A percentile compares a stretch with the other conserved stretches of the same genome.
phyloP scores from a whole-genome alignment of 2,329 filamentous ascomycete species.

The Westerdykella ornata region DNA sequence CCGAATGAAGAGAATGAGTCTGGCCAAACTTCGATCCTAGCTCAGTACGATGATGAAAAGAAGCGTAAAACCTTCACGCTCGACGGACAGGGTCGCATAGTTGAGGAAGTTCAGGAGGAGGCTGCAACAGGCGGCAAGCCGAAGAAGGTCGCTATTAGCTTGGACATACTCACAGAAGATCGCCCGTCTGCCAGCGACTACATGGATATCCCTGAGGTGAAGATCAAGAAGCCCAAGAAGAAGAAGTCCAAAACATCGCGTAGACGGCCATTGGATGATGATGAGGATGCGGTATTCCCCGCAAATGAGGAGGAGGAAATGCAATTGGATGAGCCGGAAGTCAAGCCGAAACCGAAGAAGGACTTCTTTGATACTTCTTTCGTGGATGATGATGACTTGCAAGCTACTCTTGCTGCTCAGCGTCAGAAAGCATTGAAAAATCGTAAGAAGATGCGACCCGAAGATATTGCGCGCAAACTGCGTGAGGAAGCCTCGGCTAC shows the following conservation, averaged over 20 bases:
- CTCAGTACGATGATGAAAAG: constrained; percentile 95
- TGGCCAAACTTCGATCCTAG: constrained; percentile 62
- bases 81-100: constrained; percentile 64
- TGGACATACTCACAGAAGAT: constrained; percentile 64
- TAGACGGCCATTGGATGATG: constrained; percentile 49
- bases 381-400: constrained; percentile 87
- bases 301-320: constrained; percentile 46
- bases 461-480: constrained; percentile 79
- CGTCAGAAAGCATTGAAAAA: constrained; percentile 81
- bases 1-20: constrained; percentile 65
- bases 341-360: constrained; percentile 43
- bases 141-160: constrained; percentile 64
- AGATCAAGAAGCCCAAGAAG: constrained; percentile 90
- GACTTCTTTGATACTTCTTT: constrained; percentile 61
- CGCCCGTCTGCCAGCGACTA: constrained; percentile 71
- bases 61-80: constrained; percentile 83
- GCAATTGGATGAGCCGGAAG: constrained; percentile 60
- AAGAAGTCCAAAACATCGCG: constrained; percentile 64
- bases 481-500: constrained; percentile 53
- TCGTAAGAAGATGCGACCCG: constrained; percentile 76
- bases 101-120: constrained; percentile 55
- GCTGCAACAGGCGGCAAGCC: constrained; percentile 49
- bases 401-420: constrained; percentile 77
- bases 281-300: constrained; percentile 51
- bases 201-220: constrained; percentile 75